phyloP scores from a whole-genome alignment of 2,329 filamentous ascomycete genomes.

The Fonsecaea pedrosoi region DNA sequence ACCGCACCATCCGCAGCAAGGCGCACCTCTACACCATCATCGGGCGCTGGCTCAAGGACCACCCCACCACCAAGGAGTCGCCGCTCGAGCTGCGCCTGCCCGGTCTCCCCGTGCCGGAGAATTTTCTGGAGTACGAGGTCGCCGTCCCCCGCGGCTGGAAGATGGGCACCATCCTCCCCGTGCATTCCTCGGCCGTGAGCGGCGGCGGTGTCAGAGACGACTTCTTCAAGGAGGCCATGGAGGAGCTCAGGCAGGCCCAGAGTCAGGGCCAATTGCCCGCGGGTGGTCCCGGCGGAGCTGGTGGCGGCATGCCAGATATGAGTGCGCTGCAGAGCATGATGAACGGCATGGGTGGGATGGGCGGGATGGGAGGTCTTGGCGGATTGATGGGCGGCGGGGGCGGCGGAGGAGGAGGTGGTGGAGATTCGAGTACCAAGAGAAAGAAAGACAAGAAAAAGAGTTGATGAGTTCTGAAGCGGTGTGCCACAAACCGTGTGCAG shows the following conservation, averaged over 20 bases:
- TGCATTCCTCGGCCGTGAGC: conserved; percentile 86
- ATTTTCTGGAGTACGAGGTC: conserved; percentile 73
- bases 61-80: conserved; percentile 77
- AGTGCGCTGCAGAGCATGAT: conserved; percentile 39
- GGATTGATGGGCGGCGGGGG: conserved; percentile 29
- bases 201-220: conserved; percentile 95
- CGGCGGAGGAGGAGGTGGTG: conserved; percentile 27
- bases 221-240: conserved; percentile 95
- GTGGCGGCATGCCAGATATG: conserved; percentile 42
- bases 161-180: conserved; percentile 80
- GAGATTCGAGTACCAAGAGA: conserved; percentile 32
- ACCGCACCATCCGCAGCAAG: conserved; percentile 70
- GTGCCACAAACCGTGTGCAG: background rate
- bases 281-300: conserved; percentile 51
- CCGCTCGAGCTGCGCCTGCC: conserved; percentile 75
- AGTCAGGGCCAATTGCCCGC: conserved; percentile 51
- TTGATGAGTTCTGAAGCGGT: conserved; percentile 10
- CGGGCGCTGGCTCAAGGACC: conserved; percentile 73
- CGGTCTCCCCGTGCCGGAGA: conserved; percentile 71
- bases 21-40: conserved; percentile 87
- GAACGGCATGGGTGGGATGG: conserved; percentile 38
- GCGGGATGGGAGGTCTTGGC: conserved; percentile 32
- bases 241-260: conserved; percentile 73
- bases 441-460: conserved; percentile 39
- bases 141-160: conserved; percentile 90